Conservation (phyloP, 2,329 filamentous ascomycete genomes). For the Xylaria arbuscula region DNA sequence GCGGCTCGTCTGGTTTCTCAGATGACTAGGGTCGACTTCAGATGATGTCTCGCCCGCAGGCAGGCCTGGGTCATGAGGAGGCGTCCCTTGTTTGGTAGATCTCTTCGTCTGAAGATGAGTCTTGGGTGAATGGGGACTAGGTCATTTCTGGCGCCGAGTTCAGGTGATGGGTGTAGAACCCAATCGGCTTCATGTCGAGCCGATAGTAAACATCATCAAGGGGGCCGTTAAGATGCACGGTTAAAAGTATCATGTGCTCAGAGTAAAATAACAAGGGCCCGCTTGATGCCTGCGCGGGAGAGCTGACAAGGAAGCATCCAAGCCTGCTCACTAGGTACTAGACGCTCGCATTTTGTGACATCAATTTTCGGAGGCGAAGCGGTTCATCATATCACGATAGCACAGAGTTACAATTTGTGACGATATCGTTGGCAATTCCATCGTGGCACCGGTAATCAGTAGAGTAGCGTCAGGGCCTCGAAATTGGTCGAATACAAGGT, state of each 20-base stretch:
- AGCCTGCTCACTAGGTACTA: background rate
- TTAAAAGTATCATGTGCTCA: slow-evolving; percentile 19
- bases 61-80: slow-evolving; percentile 26
- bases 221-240: slow-evolving; percentile 12
- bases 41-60: slow-evolving; percentile 43
- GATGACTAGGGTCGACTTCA: slow-evolving; percentile 40
- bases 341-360: background rate
- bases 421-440: background rate
- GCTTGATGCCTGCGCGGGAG: slow-evolving; percentile 11
- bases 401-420: background rate
- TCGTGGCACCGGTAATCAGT: background rate
- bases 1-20: slow-evolving; percentile 33
- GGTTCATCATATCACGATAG: background rate
- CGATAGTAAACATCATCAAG: slow-evolving; percentile 21
- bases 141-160: slow-evolving; percentile 22
- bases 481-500: slow-evolving; percentile 1
- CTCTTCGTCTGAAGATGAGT: slow-evolving; percentile 43
- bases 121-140: slow-evolving; percentile 27
- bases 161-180: slow-evolving; percentile 10
- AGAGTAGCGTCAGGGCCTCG: background rate
- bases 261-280: slow-evolving; percentile 18
- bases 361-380: background rate
- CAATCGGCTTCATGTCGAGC: slow-evolving; percentile 32
- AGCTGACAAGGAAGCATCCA: background rate
- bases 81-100: slow-evolving; percentile 43